Percentiles rank a stretch among this genome's conserved stretches.
These are phyloP conservation scores for Dothideomycetes sp. DNA, from an alignment of 2,329 filamentous ascomycete species.

Conservation along the genomic window DNA sequence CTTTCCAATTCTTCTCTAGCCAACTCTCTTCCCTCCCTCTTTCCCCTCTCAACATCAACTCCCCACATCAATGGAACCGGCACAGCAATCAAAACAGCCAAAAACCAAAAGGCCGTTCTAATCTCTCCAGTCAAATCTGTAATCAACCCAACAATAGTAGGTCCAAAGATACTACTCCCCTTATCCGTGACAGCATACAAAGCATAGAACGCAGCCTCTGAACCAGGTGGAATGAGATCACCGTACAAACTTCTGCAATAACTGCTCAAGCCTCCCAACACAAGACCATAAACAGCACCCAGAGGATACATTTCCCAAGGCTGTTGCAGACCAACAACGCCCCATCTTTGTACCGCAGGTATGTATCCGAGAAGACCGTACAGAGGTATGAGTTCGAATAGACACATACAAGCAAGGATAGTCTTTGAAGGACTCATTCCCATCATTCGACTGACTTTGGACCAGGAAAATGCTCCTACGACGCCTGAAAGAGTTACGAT, in stretches of 20 bases:
- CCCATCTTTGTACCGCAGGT: conserved; percentile 64
- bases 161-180: conserved; percentile 86
- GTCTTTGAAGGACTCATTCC: conserved; percentile 72
- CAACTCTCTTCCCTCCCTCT: conserved; percentile 33
- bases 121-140: conserved; percentile 58
- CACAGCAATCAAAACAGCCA: conserved; percentile 73
- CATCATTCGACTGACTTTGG: conserved; percentile 61
- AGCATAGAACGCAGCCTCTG: conserved; percentile 91
- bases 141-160: conserved; percentile 85
- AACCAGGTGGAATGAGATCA: conserved; percentile 87
- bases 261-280: conserved; percentile 82
- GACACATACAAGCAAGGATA: conserved; percentile 78
- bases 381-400: conserved; percentile 87
- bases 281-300: conserved; percentile 82
- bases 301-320: conserved; percentile 96
- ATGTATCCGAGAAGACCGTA: conserved; percentile 87
- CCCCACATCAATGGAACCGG: conserved; percentile 78
- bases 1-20: conserved; percentile 26
- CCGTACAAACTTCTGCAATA: conserved; percentile 78
- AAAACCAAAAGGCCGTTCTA: conserved; percentile 73
- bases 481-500: conserved; percentile 80
- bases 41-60: conserved; percentile 64
- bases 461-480: conserved; percentile 82
- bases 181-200: conserved; percentile 98
- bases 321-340: conserved; percentile 77